phyloP scores from a whole-genome alignment of 2,329 filamentous ascomycete species.

The Trichoderma guizhouense region DNA sequence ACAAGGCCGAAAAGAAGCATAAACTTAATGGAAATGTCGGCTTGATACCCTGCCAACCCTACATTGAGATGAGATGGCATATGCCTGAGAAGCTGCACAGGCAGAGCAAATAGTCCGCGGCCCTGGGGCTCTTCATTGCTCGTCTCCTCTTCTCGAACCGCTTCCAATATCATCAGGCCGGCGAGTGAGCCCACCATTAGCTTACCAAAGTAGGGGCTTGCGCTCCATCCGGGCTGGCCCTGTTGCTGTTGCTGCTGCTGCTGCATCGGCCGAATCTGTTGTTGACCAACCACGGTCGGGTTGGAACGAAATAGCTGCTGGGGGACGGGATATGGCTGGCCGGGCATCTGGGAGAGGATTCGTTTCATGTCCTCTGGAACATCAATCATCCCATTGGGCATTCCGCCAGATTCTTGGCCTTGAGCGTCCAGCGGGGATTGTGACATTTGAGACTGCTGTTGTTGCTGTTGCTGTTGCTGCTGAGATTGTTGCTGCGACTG shows the following conservation, averaged over 20 bases:
- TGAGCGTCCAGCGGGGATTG: constrained; percentile 43
- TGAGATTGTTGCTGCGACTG: constrained; percentile 45
- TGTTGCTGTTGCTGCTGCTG: constrained; percentile 42
- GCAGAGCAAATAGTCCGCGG: constrained; percentile 64
- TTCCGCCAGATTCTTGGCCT: constrained; percentile 36
- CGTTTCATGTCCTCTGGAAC: constrained; percentile 65
- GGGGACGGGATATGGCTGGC: constrained; percentile 51
- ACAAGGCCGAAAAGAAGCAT: constrained; percentile 51
- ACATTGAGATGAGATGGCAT: constrained; percentile 49
- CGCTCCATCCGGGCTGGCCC: constrained; percentile 53
- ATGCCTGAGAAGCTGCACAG: constrained; percentile 53
- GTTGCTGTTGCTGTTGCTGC: constrained; percentile 31
- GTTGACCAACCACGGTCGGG: constrained; percentile 49
- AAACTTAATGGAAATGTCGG: constrained; percentile 52
- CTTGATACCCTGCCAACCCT: constrained; percentile 52
- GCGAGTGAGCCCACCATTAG: constrained; percentile 91
- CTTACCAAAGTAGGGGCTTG: constrained; percentile 62
- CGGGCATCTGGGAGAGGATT: constrained; percentile 54
- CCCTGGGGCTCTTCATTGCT: constrained; percentile 62
- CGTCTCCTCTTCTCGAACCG: constrained; percentile 64
- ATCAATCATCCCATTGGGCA: constrained; percentile 57
- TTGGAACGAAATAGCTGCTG: constrained; percentile 46
- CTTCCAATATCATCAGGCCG: constrained; percentile 87
- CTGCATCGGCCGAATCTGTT: constrained; percentile 48
- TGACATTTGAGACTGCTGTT: constrained; percentile 30